Conservation (phyloP, 1,139 yeast species). For the Debaryomycetaceae sp. region DNA sequence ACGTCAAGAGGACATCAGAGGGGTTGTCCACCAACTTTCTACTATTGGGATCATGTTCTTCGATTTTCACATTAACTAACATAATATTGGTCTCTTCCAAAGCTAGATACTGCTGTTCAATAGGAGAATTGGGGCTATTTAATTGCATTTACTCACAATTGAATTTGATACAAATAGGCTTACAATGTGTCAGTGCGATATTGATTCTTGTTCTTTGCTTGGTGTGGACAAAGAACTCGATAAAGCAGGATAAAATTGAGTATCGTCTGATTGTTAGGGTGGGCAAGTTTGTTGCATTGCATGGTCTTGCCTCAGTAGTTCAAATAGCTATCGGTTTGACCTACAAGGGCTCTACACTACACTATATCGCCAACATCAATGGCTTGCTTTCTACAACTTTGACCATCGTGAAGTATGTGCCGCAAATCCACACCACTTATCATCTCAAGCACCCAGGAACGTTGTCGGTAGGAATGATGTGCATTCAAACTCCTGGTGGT, state of each 20-base stretch:
- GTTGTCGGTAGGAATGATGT: slow-evolving; percentile 77
- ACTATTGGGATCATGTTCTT: slow-evolving; percentile 70
- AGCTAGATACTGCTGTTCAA: slow-evolving; percentile 52
- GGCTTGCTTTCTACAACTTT: slow-evolving; percentile 63
- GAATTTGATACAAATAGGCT: slow-evolving; percentile 66
- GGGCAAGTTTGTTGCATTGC: slow-evolving; percentile 36
- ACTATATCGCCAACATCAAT: slow-evolving; percentile 52
- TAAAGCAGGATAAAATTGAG: slow-evolving; percentile 46
- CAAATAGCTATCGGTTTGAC: slow-evolving; percentile 31
- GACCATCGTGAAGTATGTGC: slow-evolving; percentile 72
- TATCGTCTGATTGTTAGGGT: slow-evolving; percentile 40
- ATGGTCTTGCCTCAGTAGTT: slow-evolving; percentile 32
- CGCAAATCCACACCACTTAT: slow-evolving; percentile 74
- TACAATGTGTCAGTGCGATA: slow-evolving; percentile 65
- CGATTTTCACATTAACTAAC: slow-evolving; percentile 67
- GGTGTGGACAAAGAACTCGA: slow-evolving; percentile 40
- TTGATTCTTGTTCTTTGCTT: slow-evolving; percentile 57
- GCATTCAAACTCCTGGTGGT: slow-evolving; percentile 89
- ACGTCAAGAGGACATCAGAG: slow-evolving; percentile 61
- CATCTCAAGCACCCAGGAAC: slow-evolving; percentile 75
- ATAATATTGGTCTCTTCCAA: slow-evolving; percentile 57
- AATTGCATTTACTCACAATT: slow-evolving; percentile 70
- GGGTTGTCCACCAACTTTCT: slow-evolving; percentile 77
- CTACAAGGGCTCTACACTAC: slow-evolving; percentile 16
- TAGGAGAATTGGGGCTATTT: slow-evolving; percentile 40